Percentiles rank a stretch among this genome's conserved stretches.
Evolutionary conservation across 768 basidiomycete species (phyloP).

Genomic region (Amanita phalloides): DNA sequence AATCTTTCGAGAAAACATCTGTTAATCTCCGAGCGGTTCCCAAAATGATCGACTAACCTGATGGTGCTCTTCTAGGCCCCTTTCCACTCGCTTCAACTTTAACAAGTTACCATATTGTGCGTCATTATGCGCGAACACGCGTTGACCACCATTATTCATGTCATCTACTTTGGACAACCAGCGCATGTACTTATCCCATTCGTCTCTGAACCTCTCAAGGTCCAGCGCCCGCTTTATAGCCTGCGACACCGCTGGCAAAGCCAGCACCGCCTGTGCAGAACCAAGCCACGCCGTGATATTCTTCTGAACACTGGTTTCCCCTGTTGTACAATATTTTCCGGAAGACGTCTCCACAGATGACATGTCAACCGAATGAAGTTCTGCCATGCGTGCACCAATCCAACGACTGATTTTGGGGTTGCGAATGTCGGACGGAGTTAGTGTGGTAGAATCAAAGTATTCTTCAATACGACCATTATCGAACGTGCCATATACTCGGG

Average conservation of each 20-base stretch:
- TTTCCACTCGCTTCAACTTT: slow-evolving; percentile 45
- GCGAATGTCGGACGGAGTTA: slow-evolving; percentile 70
- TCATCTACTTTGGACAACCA: slow-evolving; percentile 62
- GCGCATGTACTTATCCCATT: slow-evolving; percentile 58
- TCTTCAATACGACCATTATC: slow-evolving; percentile 93
- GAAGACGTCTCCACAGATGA: slow-evolving; percentile 41
- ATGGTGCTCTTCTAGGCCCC: slow-evolving; percentile 60
- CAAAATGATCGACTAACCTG: slow-evolving; percentile 36
- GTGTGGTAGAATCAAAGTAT: slow-evolving; percentile 82
- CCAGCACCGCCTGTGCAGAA: slow-evolving; percentile 65
- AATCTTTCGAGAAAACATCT: slow-evolving; percentile 34
- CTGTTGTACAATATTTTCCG: slow-evolving; percentile 32
- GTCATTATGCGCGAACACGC: slow-evolving; percentile 90
- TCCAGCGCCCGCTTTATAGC: slow-evolving; percentile 44
- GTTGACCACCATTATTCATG: slow-evolving; percentile 43
- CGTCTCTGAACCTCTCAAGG: slow-evolving; percentile 47
- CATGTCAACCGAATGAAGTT: slow-evolving; percentile 89
- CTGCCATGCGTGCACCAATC: slow-evolving; percentile 93
- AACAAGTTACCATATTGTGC: slow-evolving; percentile 93
- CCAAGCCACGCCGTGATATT: slow-evolving; percentile 67
- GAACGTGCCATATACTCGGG: slow-evolving; percentile 90
- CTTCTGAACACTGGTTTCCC: slow-evolving; percentile 50
- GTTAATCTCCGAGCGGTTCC: background rate
- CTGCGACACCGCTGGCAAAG: slow-evolving; percentile 39
- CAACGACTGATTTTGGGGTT: slow-evolving; percentile 67